Percentiles rank a stretch among this genome's conserved stretches.
These are phyloP conservation scores for Tremellales sp. DNA, from an alignment of 1,284 basidiomycete genomes.

Conservation along the genomic window DNA sequence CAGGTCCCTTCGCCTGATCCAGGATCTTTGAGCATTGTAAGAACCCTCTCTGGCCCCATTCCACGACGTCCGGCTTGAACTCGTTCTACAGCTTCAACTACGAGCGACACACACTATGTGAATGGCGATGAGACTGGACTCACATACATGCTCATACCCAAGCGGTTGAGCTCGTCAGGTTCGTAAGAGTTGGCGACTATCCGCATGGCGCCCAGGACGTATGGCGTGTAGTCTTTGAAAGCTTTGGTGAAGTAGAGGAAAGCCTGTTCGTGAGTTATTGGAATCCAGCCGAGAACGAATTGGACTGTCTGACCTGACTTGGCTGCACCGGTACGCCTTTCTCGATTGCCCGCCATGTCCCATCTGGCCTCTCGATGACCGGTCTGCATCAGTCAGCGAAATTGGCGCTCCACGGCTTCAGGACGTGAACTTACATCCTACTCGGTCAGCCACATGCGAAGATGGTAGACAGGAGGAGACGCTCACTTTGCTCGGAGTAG, in stretches of 20 bases:
- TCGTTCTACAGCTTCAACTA: constrained; percentile 24
- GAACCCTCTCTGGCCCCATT: constrained; percentile 46
- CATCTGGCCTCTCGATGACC: constrained; percentile 65
- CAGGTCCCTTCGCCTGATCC: constrained; percentile 23
- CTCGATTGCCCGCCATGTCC: constrained; percentile 75
- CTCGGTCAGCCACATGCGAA: not conserved
- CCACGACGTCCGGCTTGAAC: constrained; percentile 47
- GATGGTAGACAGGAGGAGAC: not conserved
- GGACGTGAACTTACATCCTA: not conserved
- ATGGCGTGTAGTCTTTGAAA: constrained; percentile 68
- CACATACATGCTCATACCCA: constrained; percentile 68
- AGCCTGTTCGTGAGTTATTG: constrained; percentile 53
- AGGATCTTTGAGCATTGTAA: constrained; percentile 40
- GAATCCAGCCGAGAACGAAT: constrained; percentile 2
- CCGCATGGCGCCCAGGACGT: constrained; percentile 73
- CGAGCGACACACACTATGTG: not conserved
- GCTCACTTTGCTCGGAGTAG: constrained; percentile 78
- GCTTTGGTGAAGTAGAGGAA: constrained; percentile 77
- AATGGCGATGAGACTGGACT: constrained; percentile 9
- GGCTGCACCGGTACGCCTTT: constrained; percentile 69
- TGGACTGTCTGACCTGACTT: constrained; percentile 46
- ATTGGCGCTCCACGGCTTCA: not conserved
- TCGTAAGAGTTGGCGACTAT: constrained; percentile 67
- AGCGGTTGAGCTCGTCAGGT: constrained; percentile 62
- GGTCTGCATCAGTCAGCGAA: constrained; percentile 55